Percentiles rank a stretch among this genome's conserved stretches.
Evolutionary conservation across 2,329 filamentous ascomycete species (phyloP).

Genomic region (Penicillium vulpinum): DNA sequence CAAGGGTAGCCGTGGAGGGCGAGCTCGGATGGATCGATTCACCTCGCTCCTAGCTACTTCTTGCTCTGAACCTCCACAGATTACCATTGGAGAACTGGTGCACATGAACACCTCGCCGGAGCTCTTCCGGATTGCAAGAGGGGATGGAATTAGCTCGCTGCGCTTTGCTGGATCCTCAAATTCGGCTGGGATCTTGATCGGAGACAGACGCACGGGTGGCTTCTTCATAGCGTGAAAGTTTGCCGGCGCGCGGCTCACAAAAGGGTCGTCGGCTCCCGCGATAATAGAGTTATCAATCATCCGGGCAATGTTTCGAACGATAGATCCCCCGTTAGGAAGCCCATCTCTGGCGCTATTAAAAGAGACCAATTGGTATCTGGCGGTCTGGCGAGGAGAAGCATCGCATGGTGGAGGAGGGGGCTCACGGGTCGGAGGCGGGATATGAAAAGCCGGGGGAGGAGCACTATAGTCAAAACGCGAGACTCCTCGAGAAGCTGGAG

Average conservation of each 20-base stretch:
- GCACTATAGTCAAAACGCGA: background rate
- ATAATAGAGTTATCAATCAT: conserved; percentile 30
- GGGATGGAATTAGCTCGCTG: conserved; percentile 25
- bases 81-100: background rate
- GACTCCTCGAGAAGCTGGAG: background rate
- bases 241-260: conserved; percentile 15
- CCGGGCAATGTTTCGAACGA: conserved; percentile 26
- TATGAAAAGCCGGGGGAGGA: background rate
- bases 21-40: conserved; percentile 3
- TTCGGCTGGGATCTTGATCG: conserved; percentile 1
- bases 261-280: conserved; percentile 25
- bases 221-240: background rate
- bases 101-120: conserved; percentile 7
- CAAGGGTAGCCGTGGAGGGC: conserved; percentile 24
- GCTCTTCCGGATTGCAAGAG: conserved; percentile 29
- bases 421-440: background rate
- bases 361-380: background rate
- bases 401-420: background rate
- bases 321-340: conserved; percentile 14
- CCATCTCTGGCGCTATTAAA: conserved; percentile 12
- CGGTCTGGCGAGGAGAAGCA: background rate
- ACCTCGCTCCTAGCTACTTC: background rate
- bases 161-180: conserved; percentile 4
- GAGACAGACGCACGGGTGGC: background rate
- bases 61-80: background rate